Percentiles rank a stretch among this genome's conserved stretches.
Evolutionary conservation across 495 filamentous ascomycete species (phyloP).

Genomic region (Evernia prunastri): DNA sequence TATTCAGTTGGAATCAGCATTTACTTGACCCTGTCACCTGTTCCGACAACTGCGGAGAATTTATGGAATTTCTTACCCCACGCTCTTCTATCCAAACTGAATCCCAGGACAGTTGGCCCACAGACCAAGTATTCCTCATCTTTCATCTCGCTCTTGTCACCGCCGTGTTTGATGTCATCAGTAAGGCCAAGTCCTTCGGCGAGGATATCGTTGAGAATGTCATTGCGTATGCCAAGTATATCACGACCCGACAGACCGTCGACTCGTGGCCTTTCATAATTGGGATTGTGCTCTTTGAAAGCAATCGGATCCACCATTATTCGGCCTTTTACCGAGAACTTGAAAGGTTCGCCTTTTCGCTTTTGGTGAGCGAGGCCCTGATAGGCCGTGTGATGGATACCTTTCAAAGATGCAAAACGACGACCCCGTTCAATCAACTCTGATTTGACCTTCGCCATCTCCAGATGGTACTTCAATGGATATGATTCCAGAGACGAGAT

Average conservation of each 20-base stretch:
- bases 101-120: conserved; percentile 31
- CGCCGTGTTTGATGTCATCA: background rate
- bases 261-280: conserved; percentile 19
- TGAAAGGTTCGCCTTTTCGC: conserved; percentile 20
- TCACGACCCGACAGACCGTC: conserved; percentile 15
- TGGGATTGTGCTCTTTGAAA: conserved; percentile 24
- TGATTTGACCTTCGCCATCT: conserved; percentile 15
- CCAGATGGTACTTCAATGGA: conserved; percentile 12
- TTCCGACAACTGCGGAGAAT: background rate
- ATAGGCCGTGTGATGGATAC: conserved; percentile 25
- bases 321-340: conserved; percentile 19
- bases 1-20: conserved; percentile 5
- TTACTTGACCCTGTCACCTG: background rate
- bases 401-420: conserved; percentile 23
- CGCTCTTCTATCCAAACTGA: conserved; percentile 24
- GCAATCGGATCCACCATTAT: conserved; percentile 18
- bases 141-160: conserved; percentile 19
- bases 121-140: conserved; percentile 29
- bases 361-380: conserved; percentile 27
- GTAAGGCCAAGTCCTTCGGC: conserved; percentile 10
- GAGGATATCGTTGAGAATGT: conserved; percentile 8
- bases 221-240: conserved; percentile 13
- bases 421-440: conserved; percentile 19
- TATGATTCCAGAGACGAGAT: conserved; percentile 45
- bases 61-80: conserved; percentile 19